phyloP scores from a whole-genome alignment of 805 yeast genomes.

The Millerozyma miso region DNA sequence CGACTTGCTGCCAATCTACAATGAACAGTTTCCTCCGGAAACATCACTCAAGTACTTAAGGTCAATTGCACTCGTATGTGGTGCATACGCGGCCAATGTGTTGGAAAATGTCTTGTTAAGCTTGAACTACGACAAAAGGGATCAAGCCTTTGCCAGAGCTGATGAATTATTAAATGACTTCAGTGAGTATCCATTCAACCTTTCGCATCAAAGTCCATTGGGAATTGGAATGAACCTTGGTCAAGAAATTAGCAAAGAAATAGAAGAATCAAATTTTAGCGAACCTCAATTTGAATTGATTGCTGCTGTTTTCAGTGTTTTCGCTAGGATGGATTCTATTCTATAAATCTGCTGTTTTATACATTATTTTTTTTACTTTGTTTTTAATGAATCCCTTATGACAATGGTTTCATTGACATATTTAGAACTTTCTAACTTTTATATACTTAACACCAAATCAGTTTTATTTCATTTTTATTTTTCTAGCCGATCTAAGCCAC shows the following conservation, averaged over 20 bases:
- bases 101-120: constrained; percentile 80
- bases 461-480: constrained; percentile 1
- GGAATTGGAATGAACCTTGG: constrained; percentile 73
- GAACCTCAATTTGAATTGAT: constrained; percentile 81
- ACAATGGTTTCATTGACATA: background rate
- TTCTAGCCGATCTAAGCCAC: constrained; percentile 15
- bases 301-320: constrained; percentile 89
- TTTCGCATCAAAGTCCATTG: constrained; percentile 50
- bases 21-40: constrained; percentile 62
- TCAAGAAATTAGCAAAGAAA: constrained; percentile 49
- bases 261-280: constrained; percentile 43
- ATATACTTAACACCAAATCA: background rate
- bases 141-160: constrained; percentile 89
- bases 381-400: constrained; percentile 1
- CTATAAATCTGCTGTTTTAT: constrained; percentile 34
- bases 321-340: constrained; percentile 87
- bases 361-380: background rate
- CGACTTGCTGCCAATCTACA: constrained; percentile 35
- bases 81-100: constrained; percentile 94
- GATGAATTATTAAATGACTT: constrained; percentile 83
- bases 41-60: constrained; percentile 70
- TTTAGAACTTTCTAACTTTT: background rate
- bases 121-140: constrained; percentile 77
- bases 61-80: constrained; percentile 77
- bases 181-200: constrained; percentile 78